Evolutionary conservation across 208 protist genomes (phyloP).

Genomic region (Leishmania arabica): DNA sequence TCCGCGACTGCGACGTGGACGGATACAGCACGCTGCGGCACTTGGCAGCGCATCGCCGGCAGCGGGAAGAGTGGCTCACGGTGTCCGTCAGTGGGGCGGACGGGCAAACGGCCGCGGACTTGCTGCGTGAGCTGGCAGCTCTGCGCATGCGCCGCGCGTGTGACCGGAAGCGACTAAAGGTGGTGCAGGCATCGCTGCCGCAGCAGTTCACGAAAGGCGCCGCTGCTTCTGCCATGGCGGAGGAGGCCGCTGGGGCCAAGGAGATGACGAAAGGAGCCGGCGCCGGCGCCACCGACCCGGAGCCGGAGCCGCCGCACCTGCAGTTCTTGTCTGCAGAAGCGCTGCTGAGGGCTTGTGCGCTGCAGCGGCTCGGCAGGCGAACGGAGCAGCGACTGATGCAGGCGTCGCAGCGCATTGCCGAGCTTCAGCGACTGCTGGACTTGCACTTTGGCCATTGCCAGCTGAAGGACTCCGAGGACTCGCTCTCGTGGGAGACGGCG

Average conservation of each 20-base stretch:
- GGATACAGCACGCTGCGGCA: not conserved
- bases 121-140: conserved; percentile 30
- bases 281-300: not conserved
- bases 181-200: conserved; percentile 6
- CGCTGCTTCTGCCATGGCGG: not conserved
- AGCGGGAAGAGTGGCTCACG: conserved; percentile 26
- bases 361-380: conserved; percentile 16
- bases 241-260: not conserved
- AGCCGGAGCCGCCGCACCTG: conserved; percentile 1
- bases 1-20: not conserved
- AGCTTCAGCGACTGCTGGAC: conserved; percentile 36
- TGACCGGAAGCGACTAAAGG: conserved; percentile 26
- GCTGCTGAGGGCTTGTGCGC: conserved; percentile 14
- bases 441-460: conserved; percentile 8
- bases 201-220: not conserved
- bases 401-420: conserved; percentile 35
- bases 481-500: not conserved
- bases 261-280: not conserved
- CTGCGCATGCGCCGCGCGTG: conserved; percentile 39
- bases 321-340: conserved; percentile 14
- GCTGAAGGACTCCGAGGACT: conserved; percentile 5
- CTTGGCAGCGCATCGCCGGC: not conserved
- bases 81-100: conserved; percentile 12
- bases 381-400: conserved; percentile 26
- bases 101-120: conserved; percentile 17